These are phyloP conservation scores for Paraurostyla sp. DNA, from an alignment of 73 alveolate species.

Conservation along the genomic window DNA sequence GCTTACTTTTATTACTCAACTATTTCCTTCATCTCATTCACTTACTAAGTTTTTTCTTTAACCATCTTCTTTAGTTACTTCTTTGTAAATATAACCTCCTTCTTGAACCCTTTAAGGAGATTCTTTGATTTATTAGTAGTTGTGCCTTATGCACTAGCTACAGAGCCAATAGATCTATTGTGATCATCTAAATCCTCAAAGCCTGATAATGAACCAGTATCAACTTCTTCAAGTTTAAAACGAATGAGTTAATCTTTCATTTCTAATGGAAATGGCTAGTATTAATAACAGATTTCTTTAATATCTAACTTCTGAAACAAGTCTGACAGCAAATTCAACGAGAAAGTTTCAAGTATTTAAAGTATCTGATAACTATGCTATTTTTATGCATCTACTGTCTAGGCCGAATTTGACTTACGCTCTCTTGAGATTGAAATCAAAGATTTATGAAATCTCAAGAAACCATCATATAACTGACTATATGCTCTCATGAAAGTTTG, in stretches of 20 bases:
- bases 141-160: too few species aligned
- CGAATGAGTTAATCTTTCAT: not conserved
- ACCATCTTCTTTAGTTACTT: conserved; percentile 15
- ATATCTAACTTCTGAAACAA: conserved; percentile 1
- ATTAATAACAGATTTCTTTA: conserved; percentile 7
- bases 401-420: not conserved
- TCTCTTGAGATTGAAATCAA: conserved; percentile 6
- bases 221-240: conserved; percentile 30
- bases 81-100: not conserved
- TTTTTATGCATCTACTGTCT: not conserved
- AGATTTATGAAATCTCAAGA: not conserved
- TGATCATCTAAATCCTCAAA: conserved; percentile 16
- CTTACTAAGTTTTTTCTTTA: not conserved
- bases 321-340: not conserved
- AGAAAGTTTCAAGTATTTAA: not conserved
- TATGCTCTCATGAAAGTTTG: not conserved
- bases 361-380: conserved; percentile 14
- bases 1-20: not conserved
- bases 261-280: conserved; percentile 5
- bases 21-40: not conserved
- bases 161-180: not conserved
- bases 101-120: too few species aligned
- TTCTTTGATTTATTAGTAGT: too few species aligned
- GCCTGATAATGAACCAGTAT: conserved; percentile 11
- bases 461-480: not conserved